A percentile compares a stretch with the other conserved stretches of the same genome.
These are phyloP conservation scores for Penicillium longicatenatum DNA, from an alignment of 495 filamentous ascomycete species.

Conservation along the genomic window DNA sequence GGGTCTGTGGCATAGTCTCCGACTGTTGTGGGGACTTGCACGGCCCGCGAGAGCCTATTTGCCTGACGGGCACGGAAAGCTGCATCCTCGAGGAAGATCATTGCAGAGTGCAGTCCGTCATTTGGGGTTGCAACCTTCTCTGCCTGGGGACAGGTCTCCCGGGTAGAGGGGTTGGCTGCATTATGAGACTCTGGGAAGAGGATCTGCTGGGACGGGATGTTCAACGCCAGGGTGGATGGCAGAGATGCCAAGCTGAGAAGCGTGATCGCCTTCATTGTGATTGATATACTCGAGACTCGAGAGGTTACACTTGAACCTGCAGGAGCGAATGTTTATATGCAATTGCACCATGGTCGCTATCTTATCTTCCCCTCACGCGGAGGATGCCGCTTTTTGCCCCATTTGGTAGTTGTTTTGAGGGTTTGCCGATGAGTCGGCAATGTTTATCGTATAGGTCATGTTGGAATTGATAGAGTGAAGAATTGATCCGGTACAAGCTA, in stretches of 20 bases:
- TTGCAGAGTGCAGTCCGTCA: conserved; percentile 32
- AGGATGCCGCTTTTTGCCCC: conserved; percentile 15
- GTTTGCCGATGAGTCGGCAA: conserved; percentile 23
- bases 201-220: conserved; percentile 26
- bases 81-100: conserved; percentile 34
- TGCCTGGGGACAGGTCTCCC: conserved; percentile 38
- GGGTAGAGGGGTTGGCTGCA: conserved; percentile 14
- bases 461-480: background rate
- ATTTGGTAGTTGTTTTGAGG: conserved; percentile 11
- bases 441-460: conserved; percentile 3
- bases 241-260: conserved; percentile 23
- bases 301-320: background rate
- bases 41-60: conserved; percentile 37
- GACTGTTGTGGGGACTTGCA: conserved; percentile 41
- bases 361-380: conserved; percentile 17
- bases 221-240: conserved; percentile 27
- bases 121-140: conserved; percentile 25
- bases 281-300: background rate
- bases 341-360: conserved; percentile 13
- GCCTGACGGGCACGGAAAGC: conserved; percentile 37
- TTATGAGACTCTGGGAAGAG: conserved; percentile 15
- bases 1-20: conserved; percentile 39
- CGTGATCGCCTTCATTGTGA: conserved; percentile 20
- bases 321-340: background rate
- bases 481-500: background rate